A percentile compares a stretch with the other conserved stretches of the same genome.
These are phyloP conservation scores for Euphorbia lathyris DNA, from an alignment of 345 rosid species.

Conservation along the genomic window DNA sequence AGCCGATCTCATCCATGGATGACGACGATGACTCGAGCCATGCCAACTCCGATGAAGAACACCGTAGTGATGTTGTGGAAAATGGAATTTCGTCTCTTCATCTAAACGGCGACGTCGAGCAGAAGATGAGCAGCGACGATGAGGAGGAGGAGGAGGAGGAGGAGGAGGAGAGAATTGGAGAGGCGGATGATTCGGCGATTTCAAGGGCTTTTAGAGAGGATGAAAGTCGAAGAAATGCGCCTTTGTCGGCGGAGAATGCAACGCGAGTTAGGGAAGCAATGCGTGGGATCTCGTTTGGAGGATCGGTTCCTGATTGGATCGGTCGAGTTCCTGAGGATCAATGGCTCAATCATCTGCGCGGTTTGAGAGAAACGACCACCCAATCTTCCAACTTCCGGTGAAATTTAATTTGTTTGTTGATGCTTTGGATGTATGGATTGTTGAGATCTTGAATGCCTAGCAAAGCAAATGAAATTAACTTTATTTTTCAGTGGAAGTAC, in stretches of 20 bases:
- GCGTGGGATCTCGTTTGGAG: conserved; percentile 72
- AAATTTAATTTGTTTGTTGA: no score
- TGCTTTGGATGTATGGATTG: no score
- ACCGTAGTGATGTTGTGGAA: conserved; percentile 25
- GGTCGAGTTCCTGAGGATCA: conserved; percentile 58
- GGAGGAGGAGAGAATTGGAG: conserved; percentile 34
- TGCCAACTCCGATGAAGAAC: conserved; percentile 33
- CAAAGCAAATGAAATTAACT: no score
- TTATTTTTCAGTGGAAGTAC: no score
- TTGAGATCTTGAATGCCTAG: no score
- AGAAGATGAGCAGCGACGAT: conserved; percentile 37
- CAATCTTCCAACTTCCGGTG: neutral
- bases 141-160: conserved; percentile 36
- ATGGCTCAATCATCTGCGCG: conserved; percentile 66
- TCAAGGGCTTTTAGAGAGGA: conserved; percentile 65
- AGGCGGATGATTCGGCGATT: conserved; percentile 40
- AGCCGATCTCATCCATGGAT: conserved; percentile 64
- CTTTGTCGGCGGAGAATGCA: conserved; percentile 58
- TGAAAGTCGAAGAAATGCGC: conserved; percentile 69
- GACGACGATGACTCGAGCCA: conserved; percentile 21
- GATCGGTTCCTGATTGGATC: conserved; percentile 77
- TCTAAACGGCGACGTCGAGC: conserved; percentile 38
- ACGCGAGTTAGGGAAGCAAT: conserved; percentile 74
- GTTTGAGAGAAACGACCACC: conserved; percentile 36
- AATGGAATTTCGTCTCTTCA: conserved; percentile 51